Evolutionary conservation across 1,284 basidiomycete genomes (phyloP).

Genomic region (Apiotrichum brassicae): DNA sequence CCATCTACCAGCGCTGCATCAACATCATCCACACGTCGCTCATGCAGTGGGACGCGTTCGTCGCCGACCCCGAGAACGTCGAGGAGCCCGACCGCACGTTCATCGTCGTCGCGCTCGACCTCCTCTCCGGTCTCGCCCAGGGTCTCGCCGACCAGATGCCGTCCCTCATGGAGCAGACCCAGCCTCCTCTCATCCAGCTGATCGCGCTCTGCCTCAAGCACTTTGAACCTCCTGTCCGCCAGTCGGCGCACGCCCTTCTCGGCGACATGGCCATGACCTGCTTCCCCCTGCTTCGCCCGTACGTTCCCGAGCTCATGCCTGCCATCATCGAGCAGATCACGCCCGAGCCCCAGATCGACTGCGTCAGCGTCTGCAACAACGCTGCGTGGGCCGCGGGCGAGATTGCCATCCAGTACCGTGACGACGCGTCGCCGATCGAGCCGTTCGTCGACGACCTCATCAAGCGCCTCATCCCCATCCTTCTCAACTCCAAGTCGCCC

Average conservation of each 20-base stretch:
- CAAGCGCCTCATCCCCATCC: slow-evolving; percentile 81
- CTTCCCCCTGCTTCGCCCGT: slow-evolving; percentile 66
- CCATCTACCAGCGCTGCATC: slow-evolving; percentile 88
- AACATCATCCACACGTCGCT: slow-evolving; percentile 77
- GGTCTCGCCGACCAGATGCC: slow-evolving; percentile 77
- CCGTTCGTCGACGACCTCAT: slow-evolving; percentile 85
- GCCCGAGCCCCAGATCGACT: slow-evolving; percentile 64
- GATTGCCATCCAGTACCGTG: slow-evolving; percentile 75
- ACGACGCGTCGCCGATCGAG: slow-evolving; percentile 54
- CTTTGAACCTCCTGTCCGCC: slow-evolving; percentile 88
- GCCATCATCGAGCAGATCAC: slow-evolving; percentile 86
- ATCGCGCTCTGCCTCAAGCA: slow-evolving; percentile 83
- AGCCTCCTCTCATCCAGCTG: slow-evolving; percentile 70
- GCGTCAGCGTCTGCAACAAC: slow-evolving; percentile 96
- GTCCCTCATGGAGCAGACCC: slow-evolving; percentile 58
- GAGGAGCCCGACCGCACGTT: slow-evolving; percentile 93
- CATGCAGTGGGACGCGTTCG: slow-evolving; percentile 62
- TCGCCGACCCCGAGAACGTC: slow-evolving; percentile 61
- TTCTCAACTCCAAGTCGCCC: slow-evolving; percentile 82
- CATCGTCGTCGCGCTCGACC: slow-evolving; percentile 91
- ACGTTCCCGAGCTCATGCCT: slow-evolving; percentile 80
- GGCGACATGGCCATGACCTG: slow-evolving; percentile 97
- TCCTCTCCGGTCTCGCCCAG: slow-evolving; percentile 91
- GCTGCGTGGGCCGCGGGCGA: slow-evolving; percentile 99
- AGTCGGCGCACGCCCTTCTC: slow-evolving; percentile 93